Base-by-base conservation (phyloP, 164 flowering plant species). In the Tetrastigma voinierianum region DNA sequence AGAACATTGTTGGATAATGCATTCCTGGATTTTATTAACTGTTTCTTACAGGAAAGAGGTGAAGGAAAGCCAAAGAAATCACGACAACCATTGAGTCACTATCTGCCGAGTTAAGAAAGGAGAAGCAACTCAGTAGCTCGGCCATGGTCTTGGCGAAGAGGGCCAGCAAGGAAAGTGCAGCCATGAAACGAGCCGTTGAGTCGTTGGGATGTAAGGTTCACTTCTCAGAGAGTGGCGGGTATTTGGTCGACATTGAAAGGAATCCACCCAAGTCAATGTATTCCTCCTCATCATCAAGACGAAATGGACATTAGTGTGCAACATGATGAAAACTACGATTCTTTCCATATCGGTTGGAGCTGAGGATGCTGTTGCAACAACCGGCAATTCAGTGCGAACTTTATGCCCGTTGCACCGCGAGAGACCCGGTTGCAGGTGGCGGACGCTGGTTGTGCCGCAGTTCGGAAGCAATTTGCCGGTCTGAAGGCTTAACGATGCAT, bases 341-440 rank as follows among this genome's bases (percentile, higher is more conserved):
- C 90, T 86, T 8, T 83, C 93, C 25, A 75, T 86, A 15, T 74
- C 88, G 16, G 75, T 83, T 19, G 46, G 61, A 55, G 75, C 74
- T 47, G 94, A 86, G 55, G 80, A 77, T 43, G 66, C 7, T 57
- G 67, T 62, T 57, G 88, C 9, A 64, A 23, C 53, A 81, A 75
- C 55, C 84, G 87, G 15, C 21, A 74, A 68, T 56, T 75, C 80
- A 51, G 72, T 84, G 12, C 93, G 99, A 72, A 71, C 79, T 46
- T 66, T 90, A 16, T 96, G 97, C 68, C 95, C 98, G 10, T 78
- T 89, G 58, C 91, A 90, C 1, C 65, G 87, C 25, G 98, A 93
- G 56, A 96, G 94, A 63, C n/a, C n/a, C n/a, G 86, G 85, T 51
- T 96, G 99, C 77, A 75, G 80, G 69, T 96, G 97, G 98, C 98